These are phyloP conservation scores for Prunus padus DNA, from an alignment of 306 rosid genomes.

Conservation along the genomic window DNA sequence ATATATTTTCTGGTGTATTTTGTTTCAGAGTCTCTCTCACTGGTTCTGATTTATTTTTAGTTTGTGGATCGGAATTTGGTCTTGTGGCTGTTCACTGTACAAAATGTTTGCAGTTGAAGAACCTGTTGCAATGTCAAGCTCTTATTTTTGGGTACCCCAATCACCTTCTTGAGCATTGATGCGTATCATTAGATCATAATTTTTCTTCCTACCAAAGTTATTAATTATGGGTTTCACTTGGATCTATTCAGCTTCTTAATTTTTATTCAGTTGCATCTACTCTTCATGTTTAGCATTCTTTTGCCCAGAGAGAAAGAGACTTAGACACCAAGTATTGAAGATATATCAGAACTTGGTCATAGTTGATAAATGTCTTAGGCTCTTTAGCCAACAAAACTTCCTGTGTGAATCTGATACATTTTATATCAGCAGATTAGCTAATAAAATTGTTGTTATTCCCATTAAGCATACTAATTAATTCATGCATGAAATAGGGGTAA, in stretches of 20 bases:
- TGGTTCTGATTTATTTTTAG: conserved; percentile 11
- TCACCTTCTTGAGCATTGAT: neutral
- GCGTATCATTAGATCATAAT: neutral
- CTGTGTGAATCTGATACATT: too few relatives aligned
- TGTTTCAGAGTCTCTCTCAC: neutral
- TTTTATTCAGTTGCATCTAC: too few relatives aligned
- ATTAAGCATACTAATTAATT: neutral
- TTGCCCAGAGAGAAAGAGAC: too few relatives aligned
- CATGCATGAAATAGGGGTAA: neutral
- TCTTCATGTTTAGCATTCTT: too few relatives aligned
- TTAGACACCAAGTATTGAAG: too few relatives aligned
- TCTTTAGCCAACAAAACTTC: too few relatives aligned
- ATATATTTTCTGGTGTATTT: conserved; percentile 12
- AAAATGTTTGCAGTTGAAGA: conserved; percentile 44
- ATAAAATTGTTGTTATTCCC: neutral
- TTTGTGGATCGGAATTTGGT: conserved; percentile 21
- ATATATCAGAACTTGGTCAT: too few relatives aligned
- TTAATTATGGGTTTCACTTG: neutral
- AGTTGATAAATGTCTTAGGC: too few relatives aligned
- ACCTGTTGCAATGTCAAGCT: conserved; percentile 17
- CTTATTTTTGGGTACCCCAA: neutral
- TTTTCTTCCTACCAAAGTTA: neutral
- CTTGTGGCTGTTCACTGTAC: conserved; percentile 50
- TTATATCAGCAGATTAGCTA: too few relatives aligned
- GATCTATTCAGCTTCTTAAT: too few relatives aligned